Evolutionary conservation across 495 filamentous ascomycete species (phyloP), one percentile per base, ranked within the genome.

Genomic region (Penicillium robsamsonii): DNA sequence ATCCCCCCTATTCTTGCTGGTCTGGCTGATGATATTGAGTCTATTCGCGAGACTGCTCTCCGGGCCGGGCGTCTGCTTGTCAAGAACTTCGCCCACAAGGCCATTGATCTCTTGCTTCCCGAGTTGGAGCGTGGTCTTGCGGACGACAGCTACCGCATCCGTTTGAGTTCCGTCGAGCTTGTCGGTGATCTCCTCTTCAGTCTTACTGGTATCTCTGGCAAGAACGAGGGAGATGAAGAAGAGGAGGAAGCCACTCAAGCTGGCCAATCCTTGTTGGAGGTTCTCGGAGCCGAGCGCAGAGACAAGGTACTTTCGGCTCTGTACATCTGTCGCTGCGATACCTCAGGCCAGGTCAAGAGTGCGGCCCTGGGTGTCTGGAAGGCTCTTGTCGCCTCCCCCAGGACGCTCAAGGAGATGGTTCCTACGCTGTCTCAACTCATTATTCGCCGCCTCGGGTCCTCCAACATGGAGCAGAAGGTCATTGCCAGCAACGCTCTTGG

Each of bases 101-200:
- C 94, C 46, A 95, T 98, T 45, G 94, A 98, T 62, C 79, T 98
- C 5, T 81, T 98, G 27, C 79, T 98, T 37, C 94, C 94, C 4
- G 94, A 98, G 70, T 82, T 98, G 53, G 93, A 98, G 70, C 87
- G 94, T 59, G 94, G 94, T 62, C 80, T 98, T 60, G 94, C 92
- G 22, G 92, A 98, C 63, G 90, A 96, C 68, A 98, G 83, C 70
- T 91, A 97, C 73, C 91, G 94, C 65, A 98, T 98, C 62, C 86
- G 94, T 72, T 85, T 98, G 61, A 96, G 92, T 72, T 98, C 94
- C 50, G 94, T 98, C 30, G 94, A 98, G 76, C 77, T 98, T 50
- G 95, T 98, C 58, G 94, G 94, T 43, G 95, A 98, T 69, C 79
- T 98, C 29, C 82, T 98, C 43, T 98, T 97, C 83, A 98, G 96